Conservation (phyloP, 805 yeast species). For the Suhomyces sp. region DNA sequence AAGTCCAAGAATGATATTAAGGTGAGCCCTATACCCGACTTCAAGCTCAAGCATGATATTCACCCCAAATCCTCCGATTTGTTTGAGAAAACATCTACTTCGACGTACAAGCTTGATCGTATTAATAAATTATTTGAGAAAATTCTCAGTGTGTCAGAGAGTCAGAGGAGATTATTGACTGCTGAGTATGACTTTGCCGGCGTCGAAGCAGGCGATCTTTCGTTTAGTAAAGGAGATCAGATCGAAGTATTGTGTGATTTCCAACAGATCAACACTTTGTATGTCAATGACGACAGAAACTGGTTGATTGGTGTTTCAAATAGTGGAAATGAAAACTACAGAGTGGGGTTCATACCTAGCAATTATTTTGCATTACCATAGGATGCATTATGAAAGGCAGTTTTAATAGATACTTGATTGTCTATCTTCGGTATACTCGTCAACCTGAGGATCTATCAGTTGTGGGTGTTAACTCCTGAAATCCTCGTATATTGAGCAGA, state of each 20-base stretch:
- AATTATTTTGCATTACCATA: constrained; percentile 10
- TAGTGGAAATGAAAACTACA: constrained; percentile 10
- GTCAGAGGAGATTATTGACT: constrained; percentile 3
- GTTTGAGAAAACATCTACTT: constrained; percentile 18
- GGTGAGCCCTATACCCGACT: constrained; percentile 25
- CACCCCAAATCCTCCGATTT: constrained; percentile 9
- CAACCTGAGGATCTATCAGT: no score
- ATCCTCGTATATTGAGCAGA: no score
- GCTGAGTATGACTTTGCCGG: constrained; percentile 31
- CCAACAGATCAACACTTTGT: constrained; percentile 22
- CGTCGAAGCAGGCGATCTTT: constrained; percentile 36
- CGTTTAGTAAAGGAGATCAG: constrained; percentile 33
- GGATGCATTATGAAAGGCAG: background rate
- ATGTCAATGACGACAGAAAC: constrained; percentile 18
- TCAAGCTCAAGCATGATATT: constrained; percentile 9
- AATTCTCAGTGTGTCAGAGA: constrained; percentile 12
- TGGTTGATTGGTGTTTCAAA: constrained; percentile 36
- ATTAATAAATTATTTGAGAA: constrained; percentile 23
- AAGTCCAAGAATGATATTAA: constrained; percentile 33
- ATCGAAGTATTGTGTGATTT: constrained; percentile 35
- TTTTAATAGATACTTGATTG: constrained; percentile 3
- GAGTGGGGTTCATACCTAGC: constrained; percentile 40
- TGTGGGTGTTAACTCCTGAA: no score
- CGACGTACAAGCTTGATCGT: constrained; percentile 26
- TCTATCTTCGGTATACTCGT: no score